phyloP scores from a whole-genome alignment of 257 asterid genomes.

The Solanum raphanifolium region DNA sequence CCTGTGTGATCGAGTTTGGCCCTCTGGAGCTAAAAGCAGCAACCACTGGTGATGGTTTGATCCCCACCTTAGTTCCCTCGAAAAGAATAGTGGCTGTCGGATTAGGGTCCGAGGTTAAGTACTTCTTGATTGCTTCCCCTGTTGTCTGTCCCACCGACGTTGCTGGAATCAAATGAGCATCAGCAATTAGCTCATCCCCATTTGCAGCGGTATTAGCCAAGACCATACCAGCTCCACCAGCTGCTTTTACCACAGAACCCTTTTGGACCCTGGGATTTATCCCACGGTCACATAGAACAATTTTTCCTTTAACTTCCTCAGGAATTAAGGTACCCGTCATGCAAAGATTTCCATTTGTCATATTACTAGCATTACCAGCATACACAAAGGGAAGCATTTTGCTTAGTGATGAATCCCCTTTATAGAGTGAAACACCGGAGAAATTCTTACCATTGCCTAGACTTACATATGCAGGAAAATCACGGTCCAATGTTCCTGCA shows the following conservation, averaged over 20 bases:
- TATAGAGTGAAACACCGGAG: constrained; percentile 42
- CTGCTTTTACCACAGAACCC: constrained; percentile 36
- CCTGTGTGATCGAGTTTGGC: constrained; percentile 45
- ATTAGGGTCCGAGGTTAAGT: constrained; percentile 17
- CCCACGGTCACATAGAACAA: constrained; percentile 52
- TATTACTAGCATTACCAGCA: constrained; percentile 9
- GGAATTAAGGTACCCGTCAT: constrained; percentile 33
- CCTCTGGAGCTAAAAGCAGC: constrained; percentile 66
- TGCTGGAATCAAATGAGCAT: constrained; percentile 48
- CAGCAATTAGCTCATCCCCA: constrained; percentile 59
- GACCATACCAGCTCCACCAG: constrained; percentile 57
- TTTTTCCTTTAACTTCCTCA: constrained; percentile 36
- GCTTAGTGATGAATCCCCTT: constrained; percentile 35
- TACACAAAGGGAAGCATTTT: constrained; percentile 31
- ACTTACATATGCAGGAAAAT: constrained; percentile 27
- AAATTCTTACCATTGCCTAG: constrained; percentile 34
- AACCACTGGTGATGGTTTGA: constrained; percentile 62
- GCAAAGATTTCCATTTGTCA: constrained; percentile 31
- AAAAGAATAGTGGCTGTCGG: constrained; percentile 37
- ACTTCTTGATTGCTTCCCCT: constrained; percentile 33
- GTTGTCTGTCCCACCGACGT: constrained; percentile 40
- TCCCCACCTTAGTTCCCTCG: constrained; percentile 47
- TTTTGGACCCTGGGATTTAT: constrained; percentile 41
- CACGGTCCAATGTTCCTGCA: constrained; percentile 59
- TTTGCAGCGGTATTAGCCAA: constrained; percentile 49